Percentiles rank a stretch among this genome's conserved stretches.
phyloP scores from a whole-genome alignment of 306 rosid species.

The Sophora flavescens region DNA sequence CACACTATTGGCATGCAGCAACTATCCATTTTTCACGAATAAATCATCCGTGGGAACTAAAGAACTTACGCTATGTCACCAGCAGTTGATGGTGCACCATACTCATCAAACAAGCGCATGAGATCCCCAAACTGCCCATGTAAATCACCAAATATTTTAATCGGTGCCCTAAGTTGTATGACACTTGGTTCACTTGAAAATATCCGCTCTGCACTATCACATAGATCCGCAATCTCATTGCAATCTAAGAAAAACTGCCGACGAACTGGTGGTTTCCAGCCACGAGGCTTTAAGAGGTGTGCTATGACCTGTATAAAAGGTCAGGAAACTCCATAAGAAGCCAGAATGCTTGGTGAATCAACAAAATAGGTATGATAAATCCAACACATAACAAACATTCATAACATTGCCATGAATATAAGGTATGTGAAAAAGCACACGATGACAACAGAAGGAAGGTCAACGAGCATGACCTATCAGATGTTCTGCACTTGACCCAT shows the following conservation, averaged over 20 bases:
- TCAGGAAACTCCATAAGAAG: constrained; percentile 42
- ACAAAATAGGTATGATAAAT: constrained; percentile 24
- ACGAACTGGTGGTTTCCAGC: constrained; percentile 99
- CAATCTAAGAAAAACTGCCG: constrained; percentile 97
- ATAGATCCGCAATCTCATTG: constrained; percentile 99
- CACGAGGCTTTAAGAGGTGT: constrained; percentile 96
- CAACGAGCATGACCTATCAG: constrained; percentile 32
- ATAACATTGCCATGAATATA: constrained; percentile 19
- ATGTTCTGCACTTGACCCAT: constrained; percentile 36
- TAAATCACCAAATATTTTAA: constrained; percentile 98
- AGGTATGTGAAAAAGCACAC: background rate
- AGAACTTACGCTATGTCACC: constrained; percentile 98
- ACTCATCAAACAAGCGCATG: constrained; percentile 99
- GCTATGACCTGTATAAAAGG: constrained; percentile 74
- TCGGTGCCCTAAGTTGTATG: constrained; percentile 90
- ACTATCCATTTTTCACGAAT: constrained; percentile 5
- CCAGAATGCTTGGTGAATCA: constrained; percentile 27
- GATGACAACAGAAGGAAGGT: constrained; percentile 32
- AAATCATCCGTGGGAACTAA: constrained; percentile 33
- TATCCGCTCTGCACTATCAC: constrained; percentile 97
- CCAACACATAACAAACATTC: constrained; percentile 16
- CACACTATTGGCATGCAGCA: constrained; percentile 6
- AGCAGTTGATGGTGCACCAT: constrained; percentile 98
- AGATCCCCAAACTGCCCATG: constrained; percentile 99
- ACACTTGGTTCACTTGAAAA: constrained; percentile 98